These are phyloP conservation scores for Parathielavia hyrcaniae DNA, from an alignment of 495 filamentous ascomycete genomes.

Conservation along the genomic window DNA sequence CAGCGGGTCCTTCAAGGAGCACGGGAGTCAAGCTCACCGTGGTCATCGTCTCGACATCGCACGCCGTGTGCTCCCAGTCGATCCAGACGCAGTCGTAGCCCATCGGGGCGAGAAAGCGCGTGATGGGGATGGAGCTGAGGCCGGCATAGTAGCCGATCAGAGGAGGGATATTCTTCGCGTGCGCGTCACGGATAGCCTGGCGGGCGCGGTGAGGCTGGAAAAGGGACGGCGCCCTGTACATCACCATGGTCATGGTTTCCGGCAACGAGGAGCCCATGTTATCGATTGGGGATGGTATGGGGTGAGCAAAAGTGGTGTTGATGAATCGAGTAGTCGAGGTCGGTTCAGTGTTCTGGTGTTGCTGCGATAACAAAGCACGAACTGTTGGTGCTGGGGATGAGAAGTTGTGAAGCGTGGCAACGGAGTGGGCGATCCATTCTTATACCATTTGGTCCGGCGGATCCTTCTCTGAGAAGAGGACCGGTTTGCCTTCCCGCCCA, in stretches of 20 bases:
- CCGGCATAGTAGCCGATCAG: slow-evolving; percentile 38
- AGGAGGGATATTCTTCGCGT: slow-evolving; percentile 38
- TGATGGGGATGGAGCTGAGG: slow-evolving; percentile 33
- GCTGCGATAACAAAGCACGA: neutral
- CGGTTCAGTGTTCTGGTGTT: neutral
- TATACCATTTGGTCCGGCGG: neutral
- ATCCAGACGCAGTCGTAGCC: slow-evolving; percentile 40
- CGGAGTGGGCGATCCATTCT: neutral
- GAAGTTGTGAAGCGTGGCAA: neutral
- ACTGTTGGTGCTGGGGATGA: neutral
- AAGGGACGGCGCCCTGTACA: slow-evolving; percentile 38
- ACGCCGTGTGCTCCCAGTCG: slow-evolving; percentile 44
- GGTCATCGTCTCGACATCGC: slow-evolving; percentile 44
- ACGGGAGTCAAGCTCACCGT: slow-evolving; percentile 15
- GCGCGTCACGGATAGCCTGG: slow-evolving; percentile 41
- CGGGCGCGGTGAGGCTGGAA: slow-evolving; percentile 42
- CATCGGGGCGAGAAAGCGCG: slow-evolving; percentile 34
- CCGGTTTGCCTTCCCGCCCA: too few relatives aligned
- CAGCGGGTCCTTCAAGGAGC: neutral
- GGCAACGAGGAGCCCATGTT: too few relatives aligned
- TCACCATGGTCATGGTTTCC: too few relatives aligned
- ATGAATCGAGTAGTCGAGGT: neutral
- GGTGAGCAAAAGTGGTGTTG: too few relatives aligned
- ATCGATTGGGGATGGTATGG: neutral
- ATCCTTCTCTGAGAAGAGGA: neutral